Evolutionary conservation across 1,284 basidiomycete genomes (phyloP), one percentile per base, ranked within the genome.

Genomic region (Phylloboletellus chloephorus): DNA sequence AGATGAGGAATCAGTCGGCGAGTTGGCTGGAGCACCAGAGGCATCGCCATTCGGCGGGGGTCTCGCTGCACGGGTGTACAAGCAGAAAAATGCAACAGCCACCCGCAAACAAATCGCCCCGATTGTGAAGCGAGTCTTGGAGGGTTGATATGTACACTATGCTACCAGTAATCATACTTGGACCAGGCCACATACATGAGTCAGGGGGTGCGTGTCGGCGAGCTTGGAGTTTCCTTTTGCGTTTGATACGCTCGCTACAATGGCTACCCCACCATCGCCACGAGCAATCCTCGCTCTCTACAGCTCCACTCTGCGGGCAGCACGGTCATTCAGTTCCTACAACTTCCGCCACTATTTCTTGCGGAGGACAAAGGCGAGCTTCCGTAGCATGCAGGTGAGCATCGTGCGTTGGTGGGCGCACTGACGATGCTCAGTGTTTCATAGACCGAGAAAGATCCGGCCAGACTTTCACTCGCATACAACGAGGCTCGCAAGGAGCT

Each of bases 341-440:
- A 93, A 93, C 66, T 93, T 92, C 63, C 74, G 88, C 29, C 69
- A 80, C 39, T 93, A 93, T 65, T 94, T 93, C 56, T 47, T 85
- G 19, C 68, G 72, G 7, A 71, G 79, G 22, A 82, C 89, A 16
- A 74, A 80, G 54, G 73, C 76, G 36, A 73, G 71, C 0, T 93
- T 92, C 66, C 66, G 75, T 16, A 61, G 68, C 21, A 75, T 87
- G 20, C 76, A 84, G 69, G 83, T 78, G 37, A 26, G 71, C 49
- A n/a, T n/a, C n/a, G n/a, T n/a, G n/a, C n/a, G n/a, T n/a, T n/a
- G n/a, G n/a, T n/a, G n/a, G n/a, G n/a, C n/a, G n/a, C n/a, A n/a
- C n/a, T n/a, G n/a, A n/a, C 8, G 53, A 16, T 12, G 17, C n/a
- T 37, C 13, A 33, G 21, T 6, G 16, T 30, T 13, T 10, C 22